Evolutionary conservation across 306 rosid species (phyloP).

Genomic region (Canavalia ensiformis): DNA sequence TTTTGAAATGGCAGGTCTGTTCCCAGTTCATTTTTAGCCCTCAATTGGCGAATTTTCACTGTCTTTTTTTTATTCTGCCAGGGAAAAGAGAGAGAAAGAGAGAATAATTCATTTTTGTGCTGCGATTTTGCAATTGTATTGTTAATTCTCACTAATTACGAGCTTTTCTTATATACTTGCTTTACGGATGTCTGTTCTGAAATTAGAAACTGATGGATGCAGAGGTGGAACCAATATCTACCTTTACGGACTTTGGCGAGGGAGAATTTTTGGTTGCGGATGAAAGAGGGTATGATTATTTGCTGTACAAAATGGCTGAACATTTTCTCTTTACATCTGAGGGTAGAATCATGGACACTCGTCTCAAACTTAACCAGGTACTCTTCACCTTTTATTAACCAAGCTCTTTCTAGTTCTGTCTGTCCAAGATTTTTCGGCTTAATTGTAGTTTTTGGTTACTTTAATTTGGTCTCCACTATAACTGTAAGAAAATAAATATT

Average conservation of each 20-base stretch:
- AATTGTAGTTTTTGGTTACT: no score
- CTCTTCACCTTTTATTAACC: not conserved
- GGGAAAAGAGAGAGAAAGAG: no score
- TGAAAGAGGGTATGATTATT: conserved; percentile 85
- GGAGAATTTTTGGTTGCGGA: conserved; percentile 90
- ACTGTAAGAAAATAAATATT: no score
- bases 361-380: conserved; percentile 95
- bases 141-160: not conserved
- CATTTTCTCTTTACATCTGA: conserved; percentile 79
- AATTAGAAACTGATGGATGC: conserved; percentile 47
- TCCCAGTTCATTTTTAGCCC: not conserved
- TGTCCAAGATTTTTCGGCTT: no score
- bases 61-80: not conserved
- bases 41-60: not conserved
- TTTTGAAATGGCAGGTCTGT: conserved; percentile 97
- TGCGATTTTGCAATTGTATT: not conserved
- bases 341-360: conserved; percentile 80
- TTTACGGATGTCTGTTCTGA: not conserved
- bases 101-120: not conserved
- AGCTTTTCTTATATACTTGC: no score
- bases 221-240: conserved; percentile 98
- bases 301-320: conserved; percentile 84
- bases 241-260: conserved; percentile 81
- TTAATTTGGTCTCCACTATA: no score
- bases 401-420: no score